These are phyloP conservation scores for Fusarium fujikuroi DNA, from an alignment of 2,329 filamentous ascomycete species.

Conservation along the genomic window DNA sequence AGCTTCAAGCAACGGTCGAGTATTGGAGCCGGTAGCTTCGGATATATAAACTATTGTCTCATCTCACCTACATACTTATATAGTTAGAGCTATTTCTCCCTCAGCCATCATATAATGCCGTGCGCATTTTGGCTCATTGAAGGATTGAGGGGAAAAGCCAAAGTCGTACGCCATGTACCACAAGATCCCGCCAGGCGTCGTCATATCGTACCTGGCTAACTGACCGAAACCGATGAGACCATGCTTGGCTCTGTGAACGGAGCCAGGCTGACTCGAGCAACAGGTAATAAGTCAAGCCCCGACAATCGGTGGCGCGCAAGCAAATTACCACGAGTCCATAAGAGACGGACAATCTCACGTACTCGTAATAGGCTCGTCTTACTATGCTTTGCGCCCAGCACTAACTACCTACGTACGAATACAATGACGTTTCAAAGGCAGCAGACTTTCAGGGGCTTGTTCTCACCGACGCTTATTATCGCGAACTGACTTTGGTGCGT, in stretches of 20 bases:
- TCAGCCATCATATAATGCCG: not conserved
- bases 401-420: not conserved
- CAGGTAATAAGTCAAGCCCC: conserved; percentile 8
- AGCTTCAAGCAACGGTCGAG: not conserved
- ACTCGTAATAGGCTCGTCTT: conserved; percentile 1
- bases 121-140: not conserved
- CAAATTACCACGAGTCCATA: not conserved
- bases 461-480: conserved; percentile 8
- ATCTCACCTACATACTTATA: not conserved
- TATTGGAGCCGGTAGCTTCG: conserved; percentile 1
- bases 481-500: not conserved
- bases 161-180: conserved; percentile 15
- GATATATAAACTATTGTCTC: conserved; percentile 4
- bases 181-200: conserved; percentile 12
- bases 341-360: not conserved
- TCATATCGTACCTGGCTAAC: conserved; percentile 31
- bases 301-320: conserved; percentile 15
- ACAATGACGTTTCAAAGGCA: conserved; percentile 22
- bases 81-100: not conserved
- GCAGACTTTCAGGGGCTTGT: conserved; percentile 32
- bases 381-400: not conserved
- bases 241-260: not conserved
- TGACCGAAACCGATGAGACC: not conserved
- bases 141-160: not conserved
- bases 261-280: conserved; percentile 27